Evolutionary conservation across 2,329 filamentous ascomycete genomes (phyloP), one percentile per base, ranked within the genome.

Genomic region (Venturia pyrina): DNA sequence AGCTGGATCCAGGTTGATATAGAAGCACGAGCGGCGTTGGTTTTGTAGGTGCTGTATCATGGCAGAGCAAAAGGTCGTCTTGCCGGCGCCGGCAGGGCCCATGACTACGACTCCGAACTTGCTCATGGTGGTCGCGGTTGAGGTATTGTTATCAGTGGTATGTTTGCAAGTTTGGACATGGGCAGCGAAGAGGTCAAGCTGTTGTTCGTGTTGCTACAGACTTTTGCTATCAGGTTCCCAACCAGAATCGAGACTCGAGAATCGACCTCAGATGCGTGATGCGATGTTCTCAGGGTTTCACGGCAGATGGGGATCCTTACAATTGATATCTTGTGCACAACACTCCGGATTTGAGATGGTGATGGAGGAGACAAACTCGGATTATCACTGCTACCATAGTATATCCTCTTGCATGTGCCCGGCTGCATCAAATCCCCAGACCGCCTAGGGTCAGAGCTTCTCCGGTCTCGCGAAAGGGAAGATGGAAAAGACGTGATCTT

Each of bases 1-100:
- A 66, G 95, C 95, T 7, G 95, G 95, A 76, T 99, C 95, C 73
- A 99, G 91, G 79, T 99, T 99, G 75, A 99, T 89, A 79, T 98
- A 99, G 83, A 96, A 96, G 77, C 90, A 90, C 62, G 92, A 96
- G n/a, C 93, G 90, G 66, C 91, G 90, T 77, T 91, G 93, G 74
- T 92, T 89, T 72, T 91, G 87, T 34, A 98, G 87, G 74, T 98
- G 91, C 68, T 95, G 92, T 75, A 98, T 97, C 72, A 99, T 85
- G 71, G 91, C 87, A 67, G 90, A 89, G 81, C 92, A 97, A 78
- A 99, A 99, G 68, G 95, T 99, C 37, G 93, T 96, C 85, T 96
- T 99, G 79, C 95, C 95, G 28, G 92, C 93, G 70, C 93, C 95
- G 24, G 95, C 93, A 68, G 93, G 95, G 76, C 95, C 95, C 73